Conservation (phyloP, 2,329 filamentous ascomycete species). For the Aspergillus ochraceoroseus region DNA sequence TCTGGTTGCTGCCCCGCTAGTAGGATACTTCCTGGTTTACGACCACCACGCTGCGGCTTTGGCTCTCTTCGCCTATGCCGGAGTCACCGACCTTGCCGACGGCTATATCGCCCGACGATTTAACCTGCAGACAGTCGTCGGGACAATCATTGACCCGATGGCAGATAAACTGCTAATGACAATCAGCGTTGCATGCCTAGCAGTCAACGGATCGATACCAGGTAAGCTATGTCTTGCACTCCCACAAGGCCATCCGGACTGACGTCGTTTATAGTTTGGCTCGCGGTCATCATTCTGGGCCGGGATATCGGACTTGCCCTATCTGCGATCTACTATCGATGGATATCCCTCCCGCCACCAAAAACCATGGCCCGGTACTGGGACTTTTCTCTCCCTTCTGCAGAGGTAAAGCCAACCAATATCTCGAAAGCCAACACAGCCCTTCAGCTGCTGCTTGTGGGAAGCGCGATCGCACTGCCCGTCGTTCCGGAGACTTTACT, state of each 20-base stretch:
- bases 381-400: conserved; percentile 80
- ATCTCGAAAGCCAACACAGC: conserved; percentile 75
- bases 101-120: conserved; percentile 88
- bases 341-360: conserved; percentile 85
- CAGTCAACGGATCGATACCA: conserved; percentile 75
- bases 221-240: conserved; percentile 49
- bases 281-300: conserved; percentile 84
- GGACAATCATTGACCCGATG: conserved; percentile 92
- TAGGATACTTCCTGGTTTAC: conserved; percentile 84
- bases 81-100: conserved; percentile 85
- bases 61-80: conserved; percentile 84
- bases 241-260: too few species aligned
- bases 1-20: conserved; percentile 71
- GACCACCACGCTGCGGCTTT: conserved; percentile 75
- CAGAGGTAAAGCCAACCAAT: conserved; percentile 43
- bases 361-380: conserved; percentile 92
- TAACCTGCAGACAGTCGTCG: conserved; percentile 87
- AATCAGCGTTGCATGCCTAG: conserved; percentile 76
- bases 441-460: conserved; percentile 80
- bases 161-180: conserved; percentile 97
- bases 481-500: conserved; percentile 58
- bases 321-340: conserved; percentile 89
- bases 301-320: conserved; percentile 78
- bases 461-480: conserved; percentile 74
- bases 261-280: conserved; percentile 57